These are phyloP conservation scores for Rhizoclosmatium sp. DNA, from an alignment of 192 early-diverging fungal genomes.

Conservation along the genomic window DNA sequence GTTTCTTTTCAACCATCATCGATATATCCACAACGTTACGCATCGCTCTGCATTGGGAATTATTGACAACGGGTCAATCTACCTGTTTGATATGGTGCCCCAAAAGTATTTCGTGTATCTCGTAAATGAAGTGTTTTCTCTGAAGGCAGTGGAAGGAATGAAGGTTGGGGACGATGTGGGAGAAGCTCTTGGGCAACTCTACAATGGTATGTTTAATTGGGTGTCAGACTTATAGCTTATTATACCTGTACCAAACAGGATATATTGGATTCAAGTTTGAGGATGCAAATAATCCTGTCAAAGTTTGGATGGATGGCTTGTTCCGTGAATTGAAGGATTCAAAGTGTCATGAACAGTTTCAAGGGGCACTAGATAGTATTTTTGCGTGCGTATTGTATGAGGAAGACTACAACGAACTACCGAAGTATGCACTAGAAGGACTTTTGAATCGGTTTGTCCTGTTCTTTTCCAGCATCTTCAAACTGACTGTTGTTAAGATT, in stretches of 20 bases:
- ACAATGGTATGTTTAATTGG: background rate
- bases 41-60: background rate
- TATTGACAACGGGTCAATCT: slow-evolving; percentile 6
- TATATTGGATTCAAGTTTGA: slow-evolving; percentile 1
- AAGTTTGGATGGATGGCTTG: background rate
- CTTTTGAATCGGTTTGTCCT: background rate
- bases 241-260: background rate
- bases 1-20: slow-evolving; percentile 40
- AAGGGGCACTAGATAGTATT: slow-evolving; percentile 27
- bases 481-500: slow-evolving; percentile 23
- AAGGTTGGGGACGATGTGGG: background rate
- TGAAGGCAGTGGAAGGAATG: slow-evolving; percentile 1
- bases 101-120: slow-evolving; percentile 29
- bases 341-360: slow-evolving; percentile 43
- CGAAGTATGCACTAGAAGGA: background rate
- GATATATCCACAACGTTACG: background rate
- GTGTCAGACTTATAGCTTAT: background rate
- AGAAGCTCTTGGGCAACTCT: background rate
- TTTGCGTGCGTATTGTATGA: slow-evolving; percentile 31
- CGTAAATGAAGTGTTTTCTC: slow-evolving; percentile 7
- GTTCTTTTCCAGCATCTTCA: background rate
- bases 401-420: slow-evolving; percentile 4
- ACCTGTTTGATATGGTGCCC: slow-evolving; percentile 11
- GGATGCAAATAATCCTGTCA: background rate
- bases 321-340: slow-evolving; percentile 8